Conservation (phyloP, 352 stramenopile genomes). For the Stramenopiles sp. region DNA sequence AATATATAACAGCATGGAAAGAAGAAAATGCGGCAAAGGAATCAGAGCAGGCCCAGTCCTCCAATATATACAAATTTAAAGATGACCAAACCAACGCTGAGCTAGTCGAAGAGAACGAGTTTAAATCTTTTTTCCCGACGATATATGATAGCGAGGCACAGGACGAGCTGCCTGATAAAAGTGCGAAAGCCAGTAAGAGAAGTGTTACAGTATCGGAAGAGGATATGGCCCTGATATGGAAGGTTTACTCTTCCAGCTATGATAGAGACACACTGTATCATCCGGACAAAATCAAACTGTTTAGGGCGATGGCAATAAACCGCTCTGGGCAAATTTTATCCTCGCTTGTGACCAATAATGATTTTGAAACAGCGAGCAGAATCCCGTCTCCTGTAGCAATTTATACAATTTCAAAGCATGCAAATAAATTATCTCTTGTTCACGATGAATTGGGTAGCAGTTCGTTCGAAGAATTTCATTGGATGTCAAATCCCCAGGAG, state of each 20-base stretch:
- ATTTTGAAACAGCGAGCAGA: not conserved
- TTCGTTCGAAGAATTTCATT: slow-evolving; percentile 8
- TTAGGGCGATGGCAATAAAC: not conserved
- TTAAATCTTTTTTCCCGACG: not conserved
- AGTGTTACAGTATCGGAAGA: slow-evolving; percentile 11
- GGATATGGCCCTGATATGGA: not conserved
- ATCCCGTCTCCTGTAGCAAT: not conserved
- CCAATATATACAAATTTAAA: slow-evolving; percentile 12
- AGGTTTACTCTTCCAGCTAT: not conserved
- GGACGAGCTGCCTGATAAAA: slow-evolving; percentile 11
- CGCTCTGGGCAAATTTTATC: not conserved
- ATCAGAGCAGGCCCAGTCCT: not conserved
- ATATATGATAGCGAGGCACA: slow-evolving; percentile 15
- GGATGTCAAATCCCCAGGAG: not conserved
- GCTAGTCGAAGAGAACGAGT: not conserved
- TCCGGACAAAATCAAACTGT: not conserved
- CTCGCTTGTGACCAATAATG: not conserved
- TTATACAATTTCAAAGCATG: not conserved
- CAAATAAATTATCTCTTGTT: not conserved
- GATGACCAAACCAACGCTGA: not conserved
- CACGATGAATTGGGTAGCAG: too few species aligned
- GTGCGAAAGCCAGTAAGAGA: slow-evolving; percentile 7
- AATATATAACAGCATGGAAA: slow-evolving; percentile 4
- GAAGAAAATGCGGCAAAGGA: not conserved
- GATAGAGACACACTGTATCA: not conserved